Evolutionary conservation across 169 alveolate genomes (phyloP).

Genomic region (Besnoitia besnoiti): DNA sequence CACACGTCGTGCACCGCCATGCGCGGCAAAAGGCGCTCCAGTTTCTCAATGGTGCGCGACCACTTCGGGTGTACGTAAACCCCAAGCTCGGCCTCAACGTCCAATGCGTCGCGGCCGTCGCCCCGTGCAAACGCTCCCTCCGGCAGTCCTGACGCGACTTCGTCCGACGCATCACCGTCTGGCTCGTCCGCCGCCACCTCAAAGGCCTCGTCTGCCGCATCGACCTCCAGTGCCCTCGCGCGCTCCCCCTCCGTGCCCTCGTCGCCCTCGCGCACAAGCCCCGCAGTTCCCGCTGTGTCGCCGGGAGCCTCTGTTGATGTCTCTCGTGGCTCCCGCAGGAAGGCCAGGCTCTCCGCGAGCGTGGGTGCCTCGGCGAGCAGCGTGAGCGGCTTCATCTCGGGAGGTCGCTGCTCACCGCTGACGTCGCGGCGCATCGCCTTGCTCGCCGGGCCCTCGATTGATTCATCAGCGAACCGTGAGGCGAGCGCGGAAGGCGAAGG

Average conservation of each 20-base stretch:
- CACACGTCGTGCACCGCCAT: conserved; percentile 24
- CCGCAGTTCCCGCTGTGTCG: background rate
- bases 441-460: background rate
- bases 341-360: background rate
- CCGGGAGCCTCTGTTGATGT: background rate
- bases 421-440: no score
- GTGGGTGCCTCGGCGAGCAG: background rate
- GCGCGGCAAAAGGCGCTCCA: conserved; percentile 10
- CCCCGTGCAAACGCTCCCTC: no score
- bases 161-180: no score
- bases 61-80: conserved; percentile 23
- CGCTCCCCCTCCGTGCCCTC: background rate
- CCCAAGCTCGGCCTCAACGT: background rate
- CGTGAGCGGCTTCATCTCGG: background rate
- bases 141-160: background rate
- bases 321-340: background rate
- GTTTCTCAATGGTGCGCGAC: background rate
- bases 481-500: background rate
- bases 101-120: no score
- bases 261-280: background rate
- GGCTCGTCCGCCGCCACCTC: background rate
- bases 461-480: background rate
- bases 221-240: background rate
- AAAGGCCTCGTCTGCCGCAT: background rate
- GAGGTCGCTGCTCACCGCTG: no score